Base-by-base conservation (phyloP, 2,329 filamentous ascomycete genomes). In the Ustulina deusta region DNA sequence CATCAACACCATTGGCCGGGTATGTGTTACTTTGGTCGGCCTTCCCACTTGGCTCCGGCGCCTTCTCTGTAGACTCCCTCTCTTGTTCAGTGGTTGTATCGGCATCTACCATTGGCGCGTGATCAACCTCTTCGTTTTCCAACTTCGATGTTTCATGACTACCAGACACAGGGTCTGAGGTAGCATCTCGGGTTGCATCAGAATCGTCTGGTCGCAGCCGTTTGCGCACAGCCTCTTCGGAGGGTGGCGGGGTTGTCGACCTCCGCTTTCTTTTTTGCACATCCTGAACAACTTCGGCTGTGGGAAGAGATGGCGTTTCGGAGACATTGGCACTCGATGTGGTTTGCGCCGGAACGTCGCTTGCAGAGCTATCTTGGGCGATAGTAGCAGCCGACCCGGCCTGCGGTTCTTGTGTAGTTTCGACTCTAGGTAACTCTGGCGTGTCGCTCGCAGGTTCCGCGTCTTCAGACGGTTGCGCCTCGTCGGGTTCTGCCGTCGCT, bases 231-330 rank as follows among this genome's bases (percentile, higher is more conserved):
- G 84, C 78, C 15, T 86, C 84, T 64, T 88, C 83, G 27, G 83
- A 84, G 9, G 86, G 86, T 22, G 85, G 81, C 40, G 90, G 90
- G 64, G 85, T 91, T 63, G 84, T 83, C 49, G 89, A 92, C 72
- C 89, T 85, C 72, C 89, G 87, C 78, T 91, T 92, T 69, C 90
- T 85, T 78, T 90, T 92, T 72, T 87, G 87, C 46, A 82, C 81
- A 71, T 90, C 88, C 69, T 87, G 83, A 38, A 81, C 60, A 34
- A 67, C 69, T 64, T 77, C 74, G 59, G 68, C 61, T 60, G 68
- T 48, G 9, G 70, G 72, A 46, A 80, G 72, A 44, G 73, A 72
- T 34, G 73, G 69, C 6, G 63, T 68, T 38, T 68, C 65, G 10
- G 74, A 70, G 32, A 69, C 58, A n/a, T 52, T 57, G 5, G 58